Conservation (phyloP, 192 early-diverging fungal genomes). For the Geosiphon pyriformis region DNA sequence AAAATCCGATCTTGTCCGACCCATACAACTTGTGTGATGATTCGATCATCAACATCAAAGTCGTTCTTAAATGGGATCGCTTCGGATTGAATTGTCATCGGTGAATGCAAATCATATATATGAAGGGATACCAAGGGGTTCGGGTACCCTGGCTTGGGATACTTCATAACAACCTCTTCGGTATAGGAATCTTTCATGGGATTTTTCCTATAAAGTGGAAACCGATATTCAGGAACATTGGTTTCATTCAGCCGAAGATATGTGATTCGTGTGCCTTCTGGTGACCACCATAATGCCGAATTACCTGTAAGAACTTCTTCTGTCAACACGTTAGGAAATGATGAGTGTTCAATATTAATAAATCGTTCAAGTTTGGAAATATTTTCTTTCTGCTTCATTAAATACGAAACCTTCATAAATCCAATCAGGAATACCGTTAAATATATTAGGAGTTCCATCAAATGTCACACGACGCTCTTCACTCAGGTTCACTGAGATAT, state of each 20-base stretch:
- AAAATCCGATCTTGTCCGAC: conserved; percentile 55
- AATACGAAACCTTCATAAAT: conserved; percentile 89
- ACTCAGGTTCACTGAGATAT: conserved; percentile 62
- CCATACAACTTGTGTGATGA: conserved; percentile 86
- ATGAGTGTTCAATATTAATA: neutral
- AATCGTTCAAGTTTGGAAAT: neutral
- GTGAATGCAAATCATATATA: conserved; percentile 48
- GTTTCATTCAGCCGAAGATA: conserved; percentile 87
- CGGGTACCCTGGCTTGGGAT: conserved; percentile 84
- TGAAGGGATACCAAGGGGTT: conserved; percentile 80
- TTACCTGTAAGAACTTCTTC: conserved; percentile 79
- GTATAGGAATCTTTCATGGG: conserved; percentile 58
- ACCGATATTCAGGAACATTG: conserved; percentile 69
- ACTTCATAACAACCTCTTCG: conserved; percentile 65
- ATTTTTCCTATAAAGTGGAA: conserved; percentile 67
- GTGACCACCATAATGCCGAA: conserved; percentile 83
- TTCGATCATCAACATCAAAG: conserved; percentile 61
- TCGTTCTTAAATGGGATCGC: conserved; percentile 28
- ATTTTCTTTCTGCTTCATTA: too few species aligned
- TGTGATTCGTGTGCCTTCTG: conserved; percentile 67
- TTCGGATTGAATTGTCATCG: conserved; percentile 24
- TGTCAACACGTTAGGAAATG: conserved; percentile 14
- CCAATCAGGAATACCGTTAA: conserved; percentile 98
- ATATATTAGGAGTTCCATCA: conserved; percentile 74
- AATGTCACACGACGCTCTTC: conserved; percentile 72